phyloP scores from a whole-genome alignment of 2,329 filamentous ascomycete genomes.

The Aaosphaeria arxii region DNA sequence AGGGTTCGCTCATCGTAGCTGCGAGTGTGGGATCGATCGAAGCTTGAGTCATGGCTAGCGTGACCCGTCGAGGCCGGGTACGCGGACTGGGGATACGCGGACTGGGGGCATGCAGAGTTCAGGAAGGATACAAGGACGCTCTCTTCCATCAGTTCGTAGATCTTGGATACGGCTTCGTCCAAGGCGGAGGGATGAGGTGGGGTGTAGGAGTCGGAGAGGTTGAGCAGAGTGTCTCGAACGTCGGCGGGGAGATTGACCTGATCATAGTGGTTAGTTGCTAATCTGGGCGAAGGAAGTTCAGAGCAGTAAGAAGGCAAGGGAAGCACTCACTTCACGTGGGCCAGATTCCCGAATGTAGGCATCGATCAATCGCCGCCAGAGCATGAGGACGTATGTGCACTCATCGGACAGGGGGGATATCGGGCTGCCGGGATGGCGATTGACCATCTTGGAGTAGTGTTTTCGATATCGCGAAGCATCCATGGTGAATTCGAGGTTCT shows the following conservation, averaged over 20 bases:
- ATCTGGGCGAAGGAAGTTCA: not conserved
- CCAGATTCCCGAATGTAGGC: slow-evolving; percentile 67
- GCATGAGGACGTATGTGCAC: slow-evolving; percentile 67
- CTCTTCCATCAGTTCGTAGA: slow-evolving; percentile 97
- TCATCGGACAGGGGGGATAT: slow-evolving; percentile 55
- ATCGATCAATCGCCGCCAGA: slow-evolving; percentile 86
- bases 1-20: slow-evolving; percentile 41
- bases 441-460: slow-evolving; percentile 59
- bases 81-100: slow-evolving; percentile 32
- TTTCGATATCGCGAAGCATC: slow-evolving; percentile 83
- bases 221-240: slow-evolving; percentile 77
- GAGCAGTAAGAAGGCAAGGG: no score
- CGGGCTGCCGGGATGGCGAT: slow-evolving; percentile 45
- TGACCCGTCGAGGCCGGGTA: slow-evolving; percentile 33
- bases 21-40: slow-evolving; percentile 37
- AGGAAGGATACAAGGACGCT: slow-evolving; percentile 91
- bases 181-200: slow-evolving; percentile 74
- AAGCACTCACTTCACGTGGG: slow-evolving; percentile 30
- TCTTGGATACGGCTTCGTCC: slow-evolving; percentile 79
- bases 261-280: slow-evolving; percentile 13
- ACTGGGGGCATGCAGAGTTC: slow-evolving; percentile 59
- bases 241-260: slow-evolving; percentile 73
- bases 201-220: slow-evolving; percentile 55
- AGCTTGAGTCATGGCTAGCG: slow-evolving; percentile 40
- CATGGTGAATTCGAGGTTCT: slow-evolving; percentile 95